Conservation (phyloP, 2,329 filamentous ascomycete species). For the Zymoseptoria brevis region DNA sequence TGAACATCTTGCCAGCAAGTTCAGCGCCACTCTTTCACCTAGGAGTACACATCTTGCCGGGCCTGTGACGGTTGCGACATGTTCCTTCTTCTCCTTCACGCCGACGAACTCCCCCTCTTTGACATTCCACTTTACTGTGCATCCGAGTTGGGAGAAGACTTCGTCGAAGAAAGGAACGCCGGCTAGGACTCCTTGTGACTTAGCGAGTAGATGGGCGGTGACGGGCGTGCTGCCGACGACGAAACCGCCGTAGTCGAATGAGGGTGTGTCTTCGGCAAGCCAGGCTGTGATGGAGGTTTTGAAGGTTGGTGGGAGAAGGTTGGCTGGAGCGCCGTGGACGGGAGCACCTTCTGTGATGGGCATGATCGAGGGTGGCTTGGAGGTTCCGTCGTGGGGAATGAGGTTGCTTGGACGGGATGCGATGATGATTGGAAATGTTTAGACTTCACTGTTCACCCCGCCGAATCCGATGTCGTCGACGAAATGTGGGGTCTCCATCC, state of each 20-base stretch:
- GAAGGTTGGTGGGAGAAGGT: slow-evolving; percentile 79
- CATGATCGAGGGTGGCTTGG: slow-evolving; percentile 18
- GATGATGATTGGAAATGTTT: background rate
- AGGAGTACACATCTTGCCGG: slow-evolving; percentile 76
- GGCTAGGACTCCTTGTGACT: slow-evolving; percentile 68
- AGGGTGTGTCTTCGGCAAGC: slow-evolving; percentile 94
- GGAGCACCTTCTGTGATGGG: slow-evolving; percentile 45
- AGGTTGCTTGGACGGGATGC: background rate
- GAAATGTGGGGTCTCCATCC: background rate
- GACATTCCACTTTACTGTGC: slow-evolving; percentile 80
- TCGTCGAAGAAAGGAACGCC: slow-evolving; percentile 94
- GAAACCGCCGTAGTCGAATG: slow-evolving; percentile 94
- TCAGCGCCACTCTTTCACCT: slow-evolving; percentile 89
- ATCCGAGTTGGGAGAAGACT: slow-evolving; percentile 82
- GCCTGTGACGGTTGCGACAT: slow-evolving; percentile 74
- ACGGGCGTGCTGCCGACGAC: slow-evolving; percentile 67
- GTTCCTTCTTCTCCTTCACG: slow-evolving; percentile 50
- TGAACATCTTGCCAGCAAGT: slow-evolving; percentile 82
- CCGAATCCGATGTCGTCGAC: background rate
- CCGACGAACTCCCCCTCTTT: slow-evolving; percentile 65
- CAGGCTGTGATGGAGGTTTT: slow-evolving; percentile 72
- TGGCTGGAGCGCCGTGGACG: slow-evolving; percentile 51
- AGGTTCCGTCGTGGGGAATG: background rate
- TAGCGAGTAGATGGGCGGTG: slow-evolving; percentile 48
- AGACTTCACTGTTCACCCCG: background rate